Conservation (phyloP, 2,329 filamentous ascomycete genomes). For the Venturia asperata region DNA sequence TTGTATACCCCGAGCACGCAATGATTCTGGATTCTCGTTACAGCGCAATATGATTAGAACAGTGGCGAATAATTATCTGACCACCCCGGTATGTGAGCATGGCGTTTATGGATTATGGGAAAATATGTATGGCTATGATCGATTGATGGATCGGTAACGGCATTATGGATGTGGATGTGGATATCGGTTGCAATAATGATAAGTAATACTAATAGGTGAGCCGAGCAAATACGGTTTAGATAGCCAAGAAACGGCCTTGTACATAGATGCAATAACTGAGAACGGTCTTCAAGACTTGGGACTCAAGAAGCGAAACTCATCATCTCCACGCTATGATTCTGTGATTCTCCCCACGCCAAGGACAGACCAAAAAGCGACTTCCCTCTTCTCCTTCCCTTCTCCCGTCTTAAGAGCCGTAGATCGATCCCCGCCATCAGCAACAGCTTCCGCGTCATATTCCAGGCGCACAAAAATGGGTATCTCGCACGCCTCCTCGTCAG, state of each 20-base stretch:
- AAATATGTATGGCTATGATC: background rate
- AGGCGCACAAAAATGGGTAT: constrained; percentile 90
- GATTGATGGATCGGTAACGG: background rate
- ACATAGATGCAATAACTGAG: background rate
- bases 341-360: constrained; percentile 77
- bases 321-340: too few species aligned
- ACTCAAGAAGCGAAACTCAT: too few species aligned
- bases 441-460: constrained; percentile 73
- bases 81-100: too few species aligned
- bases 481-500: constrained; percentile 65
- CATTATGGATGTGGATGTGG: background rate
- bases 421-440: constrained; percentile 46
- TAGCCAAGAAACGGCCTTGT: background rate
- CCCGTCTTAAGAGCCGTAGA: constrained; percentile 52
- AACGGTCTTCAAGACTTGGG: too few species aligned
- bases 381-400: constrained; percentile 65
- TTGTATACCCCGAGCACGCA: background rate
- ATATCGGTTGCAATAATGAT: background rate
- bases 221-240: background rate
- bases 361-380: constrained; percentile 94
- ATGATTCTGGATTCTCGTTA: constrained; percentile 47
- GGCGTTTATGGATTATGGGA: background rate
- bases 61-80: too few species aligned
- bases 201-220: background rate
- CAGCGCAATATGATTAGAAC: background rate